These are phyloP conservation scores for Melaleuca quinquenervia DNA, from an alignment of 345 rosid species.

Conservation along the genomic window DNA sequence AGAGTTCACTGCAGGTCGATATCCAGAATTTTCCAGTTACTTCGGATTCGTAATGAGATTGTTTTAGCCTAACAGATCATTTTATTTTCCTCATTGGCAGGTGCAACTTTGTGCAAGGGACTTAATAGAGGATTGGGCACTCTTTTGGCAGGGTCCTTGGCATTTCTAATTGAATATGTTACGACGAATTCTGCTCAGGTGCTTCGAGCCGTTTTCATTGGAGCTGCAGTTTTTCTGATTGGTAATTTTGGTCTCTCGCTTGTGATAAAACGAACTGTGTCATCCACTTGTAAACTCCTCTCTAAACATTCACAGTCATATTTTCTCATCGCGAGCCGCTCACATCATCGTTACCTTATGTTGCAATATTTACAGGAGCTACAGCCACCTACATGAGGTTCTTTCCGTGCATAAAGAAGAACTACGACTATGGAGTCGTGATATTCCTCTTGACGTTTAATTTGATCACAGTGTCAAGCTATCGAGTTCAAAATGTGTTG, in stretches of 20 bases:
- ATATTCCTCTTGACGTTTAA: slow-evolving; percentile 82
- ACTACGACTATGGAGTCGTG: slow-evolving; percentile 78
- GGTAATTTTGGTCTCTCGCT: slow-evolving; percentile 24
- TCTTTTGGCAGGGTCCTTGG: slow-evolving; percentile 57
- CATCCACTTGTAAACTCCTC: not conserved
- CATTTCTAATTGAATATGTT: slow-evolving; percentile 53
- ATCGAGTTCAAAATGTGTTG: slow-evolving; percentile 44
- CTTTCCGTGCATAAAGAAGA: slow-evolving; percentile 74
- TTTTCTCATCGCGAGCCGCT: not conserved
- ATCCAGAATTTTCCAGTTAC: not conserved
- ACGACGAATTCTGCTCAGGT: slow-evolving; percentile 37
- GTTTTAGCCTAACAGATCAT: not conserved
- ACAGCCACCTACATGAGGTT: slow-evolving; percentile 69
- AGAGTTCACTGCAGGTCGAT: slow-evolving; percentile 62
- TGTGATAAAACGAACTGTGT: not conserved
- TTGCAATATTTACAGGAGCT: slow-evolving; percentile 31
- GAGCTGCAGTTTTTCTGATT: slow-evolving; percentile 51
- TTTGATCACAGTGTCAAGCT: slow-evolving; percentile 76
- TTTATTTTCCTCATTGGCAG: slow-evolving; percentile 11
- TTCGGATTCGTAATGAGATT: not conserved
- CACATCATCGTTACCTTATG: not conserved
- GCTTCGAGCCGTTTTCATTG: slow-evolving; percentile 64
- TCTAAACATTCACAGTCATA: not conserved
- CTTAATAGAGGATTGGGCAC: slow-evolving; percentile 82
- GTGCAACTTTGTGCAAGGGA: slow-evolving; percentile 80